Base-by-base conservation (phyloP, 2,329 filamentous ascomycete genomes). In the Aspergillus piperis region DNA sequence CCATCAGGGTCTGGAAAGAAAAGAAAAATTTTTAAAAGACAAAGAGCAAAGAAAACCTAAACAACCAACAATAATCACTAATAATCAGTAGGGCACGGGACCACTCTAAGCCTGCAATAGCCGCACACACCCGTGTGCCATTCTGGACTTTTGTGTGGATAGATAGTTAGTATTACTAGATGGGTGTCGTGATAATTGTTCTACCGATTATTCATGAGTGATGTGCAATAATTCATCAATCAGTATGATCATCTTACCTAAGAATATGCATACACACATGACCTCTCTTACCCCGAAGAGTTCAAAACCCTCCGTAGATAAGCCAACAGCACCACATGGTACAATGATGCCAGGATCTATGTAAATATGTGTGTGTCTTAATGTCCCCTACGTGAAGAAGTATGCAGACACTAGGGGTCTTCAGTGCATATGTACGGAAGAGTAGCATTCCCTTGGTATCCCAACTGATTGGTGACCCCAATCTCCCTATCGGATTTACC, bases 1-100 rank as follows among this genome's bases (percentile, higher is more conserved):
- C 53, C 39, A 47, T 55, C 53, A 55, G 53, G 53, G 53, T 55
- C 53, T 55, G 17, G 6, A 39, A 36, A 13, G 6, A 32, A 36
- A 36, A 36, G 13, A 15, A 36, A 36, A 15, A 3, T 38, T 39
- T 53, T 39, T 8, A 44, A 30, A 32, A 30, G 10, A 30, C 27
- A 36, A 36, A 36, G 25, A 27, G 25, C 25, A 36, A 36, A 15
- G 32, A 36, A 36, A 36, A 36, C 38, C 19, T 8, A 44, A 30
- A 32, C 44, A 6, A 25, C 30, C 21, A 32, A 55, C 19, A 50
- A 30, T 50, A 36, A 36, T 36, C 10, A 36, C 11, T 36, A 36
- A 36, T 15, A 36, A 36, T 15, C 5, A 15, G 32, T 36, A 50
- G 47, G 47, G 47, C 47, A 30, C 47, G 47, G 23, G 15, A n/a